Evolutionary conservation across 495 filamentous ascomycete genomes (phyloP), one percentile per base, ranked within the genome.

Genomic region (Aspergillus sclerotiicarbonarius): DNA sequence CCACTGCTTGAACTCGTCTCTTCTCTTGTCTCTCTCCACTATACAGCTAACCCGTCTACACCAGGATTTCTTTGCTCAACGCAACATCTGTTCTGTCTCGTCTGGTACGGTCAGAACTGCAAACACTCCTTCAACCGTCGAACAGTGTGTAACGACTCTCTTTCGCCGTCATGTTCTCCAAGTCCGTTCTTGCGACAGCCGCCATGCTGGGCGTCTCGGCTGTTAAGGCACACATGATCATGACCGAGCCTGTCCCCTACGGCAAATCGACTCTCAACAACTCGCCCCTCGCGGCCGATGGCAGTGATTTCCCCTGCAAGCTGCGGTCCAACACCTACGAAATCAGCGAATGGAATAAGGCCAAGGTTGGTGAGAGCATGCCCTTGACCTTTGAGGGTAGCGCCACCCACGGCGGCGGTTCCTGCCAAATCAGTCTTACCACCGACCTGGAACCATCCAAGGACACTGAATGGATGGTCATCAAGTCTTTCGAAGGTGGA

Each of bases 361-460:
- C 75, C 56, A 62, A 58, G 6, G 62, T 70, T 31, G 76, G 77
- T 25, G 58, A 66, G 30, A 8, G 35, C 10, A 64, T 70, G 44
- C 21, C 56, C 1, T 48, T 79, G 43, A 61, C 60, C 29, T 74
- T 79, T 53, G 35, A 60, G 7, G 77, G 77, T 25, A 67, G 67
- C 57, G 92, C 92, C 4, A 83, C 84, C 12, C 92, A 97, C 67
- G 92, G 91, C 49, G 92, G 92, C 51, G 92, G 92, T 19, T 92
- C 89, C 16, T 96, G 92, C 75, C 92, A 97, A 70, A 73, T 97
- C 61, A 87, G 84, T 35, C 74, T 96, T 68, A 92, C 91, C 30
- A 87, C 86, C 56, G 91, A 95, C 59, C 77, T 76, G 53, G 62
- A 79, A 61, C 86, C 84, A 41, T 75, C 77, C 7, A 80, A 79